Conservation (phyloP, 805 yeast genomes). For the Metschnikowia rubicola region DNA sequence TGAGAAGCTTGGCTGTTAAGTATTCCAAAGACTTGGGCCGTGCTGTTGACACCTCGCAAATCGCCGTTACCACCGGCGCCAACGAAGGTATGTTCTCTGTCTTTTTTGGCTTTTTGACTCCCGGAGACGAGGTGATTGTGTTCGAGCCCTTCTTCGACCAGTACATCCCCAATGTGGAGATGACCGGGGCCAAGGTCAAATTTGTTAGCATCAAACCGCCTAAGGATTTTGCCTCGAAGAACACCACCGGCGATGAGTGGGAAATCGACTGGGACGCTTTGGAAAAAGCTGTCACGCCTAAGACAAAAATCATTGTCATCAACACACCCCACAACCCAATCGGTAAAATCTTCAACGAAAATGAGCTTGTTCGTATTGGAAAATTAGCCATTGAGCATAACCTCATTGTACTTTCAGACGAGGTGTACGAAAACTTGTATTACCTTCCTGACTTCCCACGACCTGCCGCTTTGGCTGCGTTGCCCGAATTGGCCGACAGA, state of each 20-base stretch:
- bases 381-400: conserved; percentile 81
- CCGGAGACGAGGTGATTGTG: conserved; percentile 93
- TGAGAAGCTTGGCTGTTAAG: conserved; percentile 64
- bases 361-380: conserved; percentile 75
- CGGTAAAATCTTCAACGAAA: conserved; percentile 80
- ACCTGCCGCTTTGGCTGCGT: conserved; percentile 65
- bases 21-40: conserved; percentile 68
- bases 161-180: conserved; percentile 88
- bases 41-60: conserved; percentile 53
- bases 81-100: conserved; percentile 90
- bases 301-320: conserved; percentile 81
- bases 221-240: conserved; percentile 54
- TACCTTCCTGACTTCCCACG: conserved; percentile 69
- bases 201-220: conserved; percentile 89
- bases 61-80: conserved; percentile 92
- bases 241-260: conserved; percentile 85
- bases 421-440: conserved; percentile 89
- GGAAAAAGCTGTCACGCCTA: conserved; percentile 63
- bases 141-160: conserved; percentile 98
- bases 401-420: conserved; percentile 81
- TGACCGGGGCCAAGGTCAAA: conserved; percentile 88
- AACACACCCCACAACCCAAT: conserved; percentile 97
- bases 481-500: conserved; percentile 71
- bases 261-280: conserved; percentile 74
- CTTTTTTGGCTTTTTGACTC: conserved; percentile 77